Conservation (phyloP, 2,329 filamentous ascomycete genomes). For the Sporothrix mexicana region DNA sequence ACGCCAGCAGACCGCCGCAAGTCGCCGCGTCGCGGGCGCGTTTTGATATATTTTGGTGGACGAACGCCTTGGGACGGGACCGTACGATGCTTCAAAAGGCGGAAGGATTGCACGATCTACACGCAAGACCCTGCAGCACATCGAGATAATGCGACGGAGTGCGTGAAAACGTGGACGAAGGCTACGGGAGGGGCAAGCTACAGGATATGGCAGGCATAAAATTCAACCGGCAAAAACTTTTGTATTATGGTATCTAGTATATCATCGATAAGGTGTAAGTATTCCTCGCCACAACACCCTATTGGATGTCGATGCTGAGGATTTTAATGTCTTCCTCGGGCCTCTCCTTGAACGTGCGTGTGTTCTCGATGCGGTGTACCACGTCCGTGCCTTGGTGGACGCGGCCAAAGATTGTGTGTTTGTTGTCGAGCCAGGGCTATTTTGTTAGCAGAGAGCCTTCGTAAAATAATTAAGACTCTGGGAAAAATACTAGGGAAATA, state of each 20-base stretch:
- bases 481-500: not conserved
- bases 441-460: not conserved
- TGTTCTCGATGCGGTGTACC: constrained; percentile 93
- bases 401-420: constrained; percentile 94
- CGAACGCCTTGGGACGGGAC: constrained; percentile 11
- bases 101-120: constrained; percentile 22
- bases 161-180: not conserved
- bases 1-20: constrained; percentile 23
- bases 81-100: constrained; percentile 14
- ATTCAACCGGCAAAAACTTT: not conserved
- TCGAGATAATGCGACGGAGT: constrained; percentile 23
- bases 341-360: constrained; percentile 85
- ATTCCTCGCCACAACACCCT: constrained; percentile 37
- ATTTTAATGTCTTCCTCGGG: constrained; percentile 98
- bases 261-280: not conserved
- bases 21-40: constrained; percentile 12
- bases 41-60: not conserved
- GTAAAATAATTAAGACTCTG: constrained; percentile 14
- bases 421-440: constrained; percentile 88
- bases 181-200: not conserved
- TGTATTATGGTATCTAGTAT: constrained; percentile 19
- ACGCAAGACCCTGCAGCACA: constrained; percentile 18
- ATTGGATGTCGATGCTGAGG: constrained; percentile 76
- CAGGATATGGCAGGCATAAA: not conserved
- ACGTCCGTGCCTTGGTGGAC: constrained; percentile 91